Evolutionary conservation across 768 basidiomycete species (phyloP).

Genomic region (Lentinula guzmanii): DNA sequence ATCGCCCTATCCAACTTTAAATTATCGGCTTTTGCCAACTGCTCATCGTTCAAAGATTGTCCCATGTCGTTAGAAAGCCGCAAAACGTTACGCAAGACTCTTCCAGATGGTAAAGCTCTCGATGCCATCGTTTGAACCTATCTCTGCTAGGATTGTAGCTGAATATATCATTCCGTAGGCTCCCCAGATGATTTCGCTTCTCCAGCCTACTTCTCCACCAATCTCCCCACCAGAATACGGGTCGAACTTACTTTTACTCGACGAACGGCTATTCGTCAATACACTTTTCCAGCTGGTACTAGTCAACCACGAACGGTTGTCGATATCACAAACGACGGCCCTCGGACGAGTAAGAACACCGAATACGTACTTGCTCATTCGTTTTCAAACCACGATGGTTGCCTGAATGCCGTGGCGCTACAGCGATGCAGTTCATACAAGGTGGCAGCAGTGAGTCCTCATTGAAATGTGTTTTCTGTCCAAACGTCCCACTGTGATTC

Average conservation of each 20-base stretch:
- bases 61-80: slow-evolving; percentile 39
- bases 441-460: slow-evolving; percentile 52
- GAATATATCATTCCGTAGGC: slow-evolving; percentile 23
- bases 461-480: background rate
- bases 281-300: slow-evolving; percentile 46
- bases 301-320: slow-evolving; percentile 46
- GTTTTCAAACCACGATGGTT: slow-evolving; percentile 43
- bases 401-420: slow-evolving; percentile 52
- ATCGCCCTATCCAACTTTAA: slow-evolving; percentile 60
- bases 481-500: background rate
- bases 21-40: slow-evolving; percentile 47
- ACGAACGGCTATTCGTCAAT: slow-evolving; percentile 53
- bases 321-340: slow-evolving; percentile 60
- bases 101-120: slow-evolving; percentile 35
- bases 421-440: slow-evolving; percentile 27
- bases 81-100: slow-evolving; percentile 39
- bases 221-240: slow-evolving; percentile 52
- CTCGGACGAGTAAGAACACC: slow-evolving; percentile 36
- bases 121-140: too few species aligned
- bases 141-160: too few species aligned
- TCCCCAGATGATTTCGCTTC: slow-evolving; percentile 56
- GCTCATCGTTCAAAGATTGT: slow-evolving; percentile 45
- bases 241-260: slow-evolving; percentile 58
- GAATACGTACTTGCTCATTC: background rate
- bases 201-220: slow-evolving; percentile 64